phyloP scores from a whole-genome alignment of 768 basidiomycete genomes.

The Auricularia auricula-judae region DNA sequence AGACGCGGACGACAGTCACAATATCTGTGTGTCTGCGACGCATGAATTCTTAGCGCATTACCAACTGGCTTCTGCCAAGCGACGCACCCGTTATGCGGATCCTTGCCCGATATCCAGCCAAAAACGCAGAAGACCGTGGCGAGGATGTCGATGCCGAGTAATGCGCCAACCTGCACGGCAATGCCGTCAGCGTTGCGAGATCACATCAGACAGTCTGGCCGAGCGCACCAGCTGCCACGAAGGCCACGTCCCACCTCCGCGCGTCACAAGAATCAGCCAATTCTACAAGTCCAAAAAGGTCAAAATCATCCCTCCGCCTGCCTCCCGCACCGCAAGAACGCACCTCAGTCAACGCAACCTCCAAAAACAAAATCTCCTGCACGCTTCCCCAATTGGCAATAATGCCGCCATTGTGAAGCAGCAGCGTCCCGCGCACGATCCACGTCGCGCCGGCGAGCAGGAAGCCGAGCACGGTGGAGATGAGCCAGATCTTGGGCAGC shows the following conservation, averaged over 20 bases:
- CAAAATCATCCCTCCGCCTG: too few species aligned
- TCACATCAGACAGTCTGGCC: slow-evolving; percentile 13
- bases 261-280: slow-evolving; percentile 20
- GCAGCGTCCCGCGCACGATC: slow-evolving; percentile 33
- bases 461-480: slow-evolving; percentile 31
- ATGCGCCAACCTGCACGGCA: slow-evolving; percentile 16
- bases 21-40: slow-evolving; percentile 21
- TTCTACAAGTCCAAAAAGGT: not conserved
- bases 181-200: slow-evolving; percentile 18
- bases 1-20: slow-evolving; percentile 31
- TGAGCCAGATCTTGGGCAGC: slow-evolving; percentile 36
- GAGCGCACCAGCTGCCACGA: slow-evolving; percentile 27
- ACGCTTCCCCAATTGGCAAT: slow-evolving; percentile 34
- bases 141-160: slow-evolving; percentile 30
- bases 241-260: slow-evolving; percentile 22
- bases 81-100: slow-evolving; percentile 17
- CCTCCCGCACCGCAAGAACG: slow-evolving; percentile 9
- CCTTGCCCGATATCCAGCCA: slow-evolving; percentile 32
- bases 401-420: slow-evolving; percentile 27
- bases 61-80: too few species aligned
- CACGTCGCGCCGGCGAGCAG: slow-evolving; percentile 33
- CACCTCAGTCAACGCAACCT: slow-evolving; percentile 39
- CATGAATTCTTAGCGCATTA: not conserved
- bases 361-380: slow-evolving; percentile 37
- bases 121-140: slow-evolving; percentile 29